phyloP scores from a whole-genome alignment of 805 yeast genomes.

The Saccharomycopsis synnaedendra region DNA sequence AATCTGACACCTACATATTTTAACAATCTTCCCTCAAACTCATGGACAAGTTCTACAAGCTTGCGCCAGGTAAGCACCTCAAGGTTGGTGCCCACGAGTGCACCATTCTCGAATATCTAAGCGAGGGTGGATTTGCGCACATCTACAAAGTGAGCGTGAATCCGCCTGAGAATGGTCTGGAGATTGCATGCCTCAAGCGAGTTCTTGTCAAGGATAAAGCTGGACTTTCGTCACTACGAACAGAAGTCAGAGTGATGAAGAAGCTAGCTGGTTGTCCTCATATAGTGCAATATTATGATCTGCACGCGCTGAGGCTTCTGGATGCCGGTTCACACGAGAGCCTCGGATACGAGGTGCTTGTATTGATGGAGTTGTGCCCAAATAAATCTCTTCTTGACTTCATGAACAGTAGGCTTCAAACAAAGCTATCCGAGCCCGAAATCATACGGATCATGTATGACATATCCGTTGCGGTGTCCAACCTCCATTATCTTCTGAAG shows the following conservation, averaged over 20 bases:
- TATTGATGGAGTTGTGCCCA: constrained; percentile 89
- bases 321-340: constrained; percentile 19
- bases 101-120: constrained; percentile 42
- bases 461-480: constrained; percentile 64
- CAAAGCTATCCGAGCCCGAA: constrained; percentile 67
- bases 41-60: constrained; percentile 15
- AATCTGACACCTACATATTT: too few relatives aligned
- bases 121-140: constrained; percentile 76
- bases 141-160: constrained; percentile 54
- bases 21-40: too few relatives aligned
- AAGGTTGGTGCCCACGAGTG: constrained; percentile 54
- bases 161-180: constrained; percentile 34
- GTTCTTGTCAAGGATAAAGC: constrained; percentile 63
- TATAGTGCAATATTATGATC: constrained; percentile 62
- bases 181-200: constrained; percentile 57
- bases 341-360: constrained; percentile 69
- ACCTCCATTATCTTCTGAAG: constrained; percentile 64
- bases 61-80: constrained; percentile 39
- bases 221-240: constrained; percentile 53
- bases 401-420: constrained; percentile 77
- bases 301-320: constrained; percentile 54
- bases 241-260: constrained; percentile 75
- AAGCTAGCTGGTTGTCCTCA: constrained; percentile 41
- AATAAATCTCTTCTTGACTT: constrained; percentile 78
- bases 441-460: constrained; percentile 78